Evolutionary conservation across 257 asterid species (phyloP).

Genomic region (Solanum pinnatisectum): DNA sequence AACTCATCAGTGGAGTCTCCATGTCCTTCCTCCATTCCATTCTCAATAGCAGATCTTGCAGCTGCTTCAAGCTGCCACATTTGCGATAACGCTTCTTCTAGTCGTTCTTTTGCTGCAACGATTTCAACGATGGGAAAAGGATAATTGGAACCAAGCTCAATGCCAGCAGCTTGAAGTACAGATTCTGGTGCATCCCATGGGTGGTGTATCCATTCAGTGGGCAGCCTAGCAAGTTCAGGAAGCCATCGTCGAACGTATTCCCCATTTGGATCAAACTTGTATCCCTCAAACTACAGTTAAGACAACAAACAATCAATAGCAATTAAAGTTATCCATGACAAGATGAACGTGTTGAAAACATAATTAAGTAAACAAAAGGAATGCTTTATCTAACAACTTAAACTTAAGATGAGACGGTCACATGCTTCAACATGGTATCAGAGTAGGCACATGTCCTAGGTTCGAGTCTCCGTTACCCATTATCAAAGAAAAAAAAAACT

Average conservation of each 20-base stretch:
- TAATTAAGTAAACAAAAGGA: background rate
- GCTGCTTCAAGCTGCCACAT: slow-evolving; percentile 84
- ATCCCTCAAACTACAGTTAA: slow-evolving; percentile 64
- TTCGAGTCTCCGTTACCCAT: background rate
- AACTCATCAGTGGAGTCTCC: slow-evolving; percentile 79
- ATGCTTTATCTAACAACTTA: background rate
- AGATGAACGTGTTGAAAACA: background rate
- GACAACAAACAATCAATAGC: background rate
- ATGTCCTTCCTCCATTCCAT: slow-evolving; percentile 85
- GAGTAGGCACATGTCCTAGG: background rate
- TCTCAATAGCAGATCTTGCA: slow-evolving; percentile 45
- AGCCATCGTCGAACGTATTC: slow-evolving; percentile 96
- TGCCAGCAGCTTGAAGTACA: slow-evolving; percentile 87
- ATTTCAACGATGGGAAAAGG: slow-evolving; percentile 70
- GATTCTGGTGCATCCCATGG: slow-evolving; percentile 87
- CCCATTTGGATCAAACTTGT: slow-evolving; percentile 78
- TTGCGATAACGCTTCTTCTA: slow-evolving; percentile 60
- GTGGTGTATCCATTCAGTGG: slow-evolving; percentile 95
- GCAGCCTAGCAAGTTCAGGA: slow-evolving; percentile 81
- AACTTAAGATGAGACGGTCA: background rate
- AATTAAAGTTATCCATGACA: background rate
- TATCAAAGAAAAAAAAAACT: background rate
- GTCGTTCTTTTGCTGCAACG: slow-evolving; percentile 55
- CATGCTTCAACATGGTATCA: background rate
- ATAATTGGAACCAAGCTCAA: slow-evolving; percentile 88